Conservation (phyloP, 306 rosid species). For the Dryas octopetala region DNA sequence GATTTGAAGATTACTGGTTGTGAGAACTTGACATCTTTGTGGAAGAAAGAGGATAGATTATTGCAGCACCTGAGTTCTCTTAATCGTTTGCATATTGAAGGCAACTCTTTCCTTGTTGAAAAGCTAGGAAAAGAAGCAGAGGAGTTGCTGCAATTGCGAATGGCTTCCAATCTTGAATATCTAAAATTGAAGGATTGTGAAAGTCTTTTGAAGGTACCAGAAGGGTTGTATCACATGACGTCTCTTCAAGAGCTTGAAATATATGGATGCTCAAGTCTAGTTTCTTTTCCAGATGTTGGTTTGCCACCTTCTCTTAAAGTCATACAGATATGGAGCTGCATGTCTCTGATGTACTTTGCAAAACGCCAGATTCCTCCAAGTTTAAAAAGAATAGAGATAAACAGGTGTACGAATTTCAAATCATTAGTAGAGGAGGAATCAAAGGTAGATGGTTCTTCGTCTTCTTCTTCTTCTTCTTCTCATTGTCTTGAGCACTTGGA, state of each 20-base stretch:
- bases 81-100: background rate
- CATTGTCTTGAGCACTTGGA: background rate
- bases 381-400: accelerated
- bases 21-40: background rate
- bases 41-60: background rate
- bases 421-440: background rate
- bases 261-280: background rate
- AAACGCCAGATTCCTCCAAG: background rate
- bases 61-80: background rate
- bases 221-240: background rate
- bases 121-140: background rate
- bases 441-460: background rate
- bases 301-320: background rate
- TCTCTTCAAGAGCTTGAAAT: background rate
- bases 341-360: background rate
- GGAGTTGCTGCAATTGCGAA: background rate
- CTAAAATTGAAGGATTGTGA: background rate
- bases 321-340: accelerated
- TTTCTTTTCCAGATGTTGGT: background rate
- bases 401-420: background rate
- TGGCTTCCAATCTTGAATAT: background rate
- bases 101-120: background rate
- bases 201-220: background rate
- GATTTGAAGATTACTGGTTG: background rate
- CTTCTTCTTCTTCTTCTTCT: background rate